Conservation (phyloP, 2,329 filamentous ascomycete species). For the Monosporascus sp. region DNA sequence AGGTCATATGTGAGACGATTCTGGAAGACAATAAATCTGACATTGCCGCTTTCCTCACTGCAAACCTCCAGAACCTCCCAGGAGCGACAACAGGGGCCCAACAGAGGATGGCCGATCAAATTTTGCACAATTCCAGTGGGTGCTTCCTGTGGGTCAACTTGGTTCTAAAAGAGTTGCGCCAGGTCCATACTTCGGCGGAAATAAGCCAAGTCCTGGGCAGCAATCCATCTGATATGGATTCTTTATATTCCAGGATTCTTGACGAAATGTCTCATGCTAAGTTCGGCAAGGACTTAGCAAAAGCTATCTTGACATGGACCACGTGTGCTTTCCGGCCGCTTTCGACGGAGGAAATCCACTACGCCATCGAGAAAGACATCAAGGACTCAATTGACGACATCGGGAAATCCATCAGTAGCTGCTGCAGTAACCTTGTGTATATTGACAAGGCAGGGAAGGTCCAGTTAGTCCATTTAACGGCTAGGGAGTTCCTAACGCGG, state of each 20-base stretch:
- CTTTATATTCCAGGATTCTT: constrained; percentile 21
- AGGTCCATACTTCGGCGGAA: constrained; percentile 18
- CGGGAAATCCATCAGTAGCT: constrained; percentile 13
- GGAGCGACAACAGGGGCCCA: constrained; percentile 5
- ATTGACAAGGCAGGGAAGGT: constrained; percentile 17
- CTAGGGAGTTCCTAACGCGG: constrained; percentile 20
- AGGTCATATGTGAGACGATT: constrained; percentile 15
- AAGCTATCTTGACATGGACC: constrained; percentile 21
- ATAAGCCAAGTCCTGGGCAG: constrained; percentile 18
- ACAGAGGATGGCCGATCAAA: constrained; percentile 10
- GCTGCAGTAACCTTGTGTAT: constrained; percentile 24
- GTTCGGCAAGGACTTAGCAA: constrained; percentile 20
- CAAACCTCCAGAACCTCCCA: constrained; percentile 17
- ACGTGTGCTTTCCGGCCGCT: constrained; percentile 21
- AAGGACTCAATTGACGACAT: constrained; percentile 20
- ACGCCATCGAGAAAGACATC: constrained; percentile 20
- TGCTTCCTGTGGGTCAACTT: constrained; percentile 27
- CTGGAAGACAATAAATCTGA: constrained; percentile 16
- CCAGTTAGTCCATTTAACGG: constrained; percentile 23
- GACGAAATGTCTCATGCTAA: constrained; percentile 14
- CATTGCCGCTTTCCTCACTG: constrained; percentile 17
- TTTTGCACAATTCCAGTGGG: constrained; percentile 19
- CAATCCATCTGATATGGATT: constrained; percentile 22
- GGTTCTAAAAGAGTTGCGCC: constrained; percentile 18
- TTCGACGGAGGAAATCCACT: constrained; percentile 15